Percentiles rank a stretch among this genome's conserved stretches.
Conservation (phyloP, 2,329 filamentous ascomycete species). For the Plenodomus lindquistii region DNA sequence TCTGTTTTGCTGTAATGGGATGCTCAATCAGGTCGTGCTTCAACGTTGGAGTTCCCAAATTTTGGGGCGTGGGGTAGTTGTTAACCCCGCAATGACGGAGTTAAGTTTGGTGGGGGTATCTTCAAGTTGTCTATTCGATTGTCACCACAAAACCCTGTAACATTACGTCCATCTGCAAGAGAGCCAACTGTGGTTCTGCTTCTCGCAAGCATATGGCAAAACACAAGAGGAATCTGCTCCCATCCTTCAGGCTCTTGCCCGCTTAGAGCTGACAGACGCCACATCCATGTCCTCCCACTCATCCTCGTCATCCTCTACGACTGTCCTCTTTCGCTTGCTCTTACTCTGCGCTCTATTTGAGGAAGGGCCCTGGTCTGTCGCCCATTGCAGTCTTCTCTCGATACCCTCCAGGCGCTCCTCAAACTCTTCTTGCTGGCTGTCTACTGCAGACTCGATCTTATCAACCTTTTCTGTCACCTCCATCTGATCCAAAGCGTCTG, state of each 20-base stretch:
- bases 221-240: too few relatives aligned
- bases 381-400: slow-evolving; percentile 37
- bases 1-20: neutral
- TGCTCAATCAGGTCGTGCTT: neutral
- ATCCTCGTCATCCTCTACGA: slow-evolving; percentile 46
- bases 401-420: slow-evolving; percentile 63
- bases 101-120: neutral
- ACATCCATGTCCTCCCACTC: slow-evolving; percentile 42
- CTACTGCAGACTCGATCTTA: slow-evolving; percentile 71
- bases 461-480: slow-evolving; percentile 65
- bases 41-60: slow-evolving; percentile 8
- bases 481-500: slow-evolving; percentile 70
- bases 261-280: slow-evolving; percentile 35
- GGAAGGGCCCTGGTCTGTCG: slow-evolving; percentile 15
- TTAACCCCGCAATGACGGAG: slow-evolving; percentile 17
- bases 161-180: too few relatives aligned
- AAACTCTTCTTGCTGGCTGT: slow-evolving; percentile 73
- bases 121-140: neutral
- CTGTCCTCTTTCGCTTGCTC: slow-evolving; percentile 41
- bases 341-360: slow-evolving; percentile 18
- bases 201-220: too few relatives aligned
- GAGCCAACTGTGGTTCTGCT: too few relatives aligned
- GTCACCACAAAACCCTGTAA: too few relatives aligned
- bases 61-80: slow-evolving; percentile 30
- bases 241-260: slow-evolving; percentile 20